phyloP scores from a whole-genome alignment of 768 basidiomycete species.

The Leccinum incarnatum region DNA sequence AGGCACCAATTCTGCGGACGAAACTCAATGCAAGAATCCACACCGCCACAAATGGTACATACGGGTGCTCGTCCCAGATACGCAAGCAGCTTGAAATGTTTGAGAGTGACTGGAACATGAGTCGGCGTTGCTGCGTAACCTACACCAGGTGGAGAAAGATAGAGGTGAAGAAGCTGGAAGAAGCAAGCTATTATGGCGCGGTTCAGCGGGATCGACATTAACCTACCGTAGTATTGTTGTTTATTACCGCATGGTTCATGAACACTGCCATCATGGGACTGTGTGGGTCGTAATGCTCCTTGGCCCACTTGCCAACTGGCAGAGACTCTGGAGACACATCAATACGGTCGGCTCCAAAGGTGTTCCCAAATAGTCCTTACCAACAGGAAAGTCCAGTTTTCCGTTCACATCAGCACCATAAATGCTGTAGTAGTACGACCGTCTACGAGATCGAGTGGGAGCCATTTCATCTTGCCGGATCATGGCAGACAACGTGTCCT shows the following conservation, averaged over 20 bases:
- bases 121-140: conserved; percentile 19
- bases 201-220: not conserved
- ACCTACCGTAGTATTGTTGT: conserved; percentile 47
- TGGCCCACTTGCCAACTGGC: conserved; percentile 61
- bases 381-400: conserved; percentile 58
- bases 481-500: conserved; percentile 70
- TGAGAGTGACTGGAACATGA: conserved; percentile 68
- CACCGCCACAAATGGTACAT: conserved; percentile 24
- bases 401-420: conserved; percentile 39
- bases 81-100: conserved; percentile 75
- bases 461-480: conserved; percentile 70
- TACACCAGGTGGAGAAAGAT: conserved; percentile 32
- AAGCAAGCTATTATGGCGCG: not conserved
- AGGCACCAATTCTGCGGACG: conserved; percentile 47
- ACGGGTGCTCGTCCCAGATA: conserved; percentile 61
- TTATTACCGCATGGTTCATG: conserved; percentile 72
- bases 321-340: conserved; percentile 44
- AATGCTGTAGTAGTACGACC: conserved; percentile 48
- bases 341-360: not conserved
- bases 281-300: conserved; percentile 50
- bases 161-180: conserved; percentile 47
- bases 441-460: conserved; percentile 54
- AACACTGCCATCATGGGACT: conserved; percentile 63
- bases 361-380: conserved; percentile 31
- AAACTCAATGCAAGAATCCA: not conserved